phyloP scores from a whole-genome alignment of 768 basidiomycete species.

The Serendipita indica region DNA sequence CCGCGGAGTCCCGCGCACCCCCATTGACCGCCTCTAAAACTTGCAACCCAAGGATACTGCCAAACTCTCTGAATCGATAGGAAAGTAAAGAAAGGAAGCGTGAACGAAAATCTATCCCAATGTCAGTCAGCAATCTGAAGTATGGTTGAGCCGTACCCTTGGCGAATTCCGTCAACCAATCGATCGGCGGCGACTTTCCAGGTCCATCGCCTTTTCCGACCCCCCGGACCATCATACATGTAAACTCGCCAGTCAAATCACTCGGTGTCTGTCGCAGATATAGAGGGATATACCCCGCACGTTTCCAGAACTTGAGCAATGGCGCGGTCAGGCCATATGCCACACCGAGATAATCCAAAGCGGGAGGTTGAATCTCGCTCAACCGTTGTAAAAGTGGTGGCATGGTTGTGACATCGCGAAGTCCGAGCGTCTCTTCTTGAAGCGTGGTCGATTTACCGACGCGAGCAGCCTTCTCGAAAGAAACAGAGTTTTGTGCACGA shows the following conservation, averaged over 20 bases:
- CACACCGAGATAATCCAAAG: conserved; percentile 86
- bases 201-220: conserved; percentile 47
- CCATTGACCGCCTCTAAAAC: conserved; percentile 72
- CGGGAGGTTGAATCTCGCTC: conserved; percentile 78
- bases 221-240: conserved; percentile 86
- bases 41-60: conserved; percentile 71
- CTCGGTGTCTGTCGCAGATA: conserved; percentile 89
- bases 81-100: conserved; percentile 82
- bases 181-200: conserved; percentile 32
- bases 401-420: conserved; percentile 66
- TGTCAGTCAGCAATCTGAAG: not conserved
- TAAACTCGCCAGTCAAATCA: conserved; percentile 92
- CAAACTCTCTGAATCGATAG: conserved; percentile 90
- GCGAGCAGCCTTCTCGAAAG: not conserved
- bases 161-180: conserved; percentile 82
- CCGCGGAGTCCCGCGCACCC: conserved; percentile 24
- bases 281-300: conserved; percentile 77
- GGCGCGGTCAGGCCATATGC: conserved; percentile 87
- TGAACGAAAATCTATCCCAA: conserved; percentile 70
- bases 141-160: conserved; percentile 36
- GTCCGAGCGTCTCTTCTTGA: conserved; percentile 59
- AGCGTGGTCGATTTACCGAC: conserved; percentile 35
- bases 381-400: conserved; percentile 85
- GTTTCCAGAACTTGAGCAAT: conserved; percentile 84
- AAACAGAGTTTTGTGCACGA: not conserved